Evolutionary conservation across 1,284 basidiomycete genomes (phyloP).

Genomic region (Fomitiporia mediterranea): DNA sequence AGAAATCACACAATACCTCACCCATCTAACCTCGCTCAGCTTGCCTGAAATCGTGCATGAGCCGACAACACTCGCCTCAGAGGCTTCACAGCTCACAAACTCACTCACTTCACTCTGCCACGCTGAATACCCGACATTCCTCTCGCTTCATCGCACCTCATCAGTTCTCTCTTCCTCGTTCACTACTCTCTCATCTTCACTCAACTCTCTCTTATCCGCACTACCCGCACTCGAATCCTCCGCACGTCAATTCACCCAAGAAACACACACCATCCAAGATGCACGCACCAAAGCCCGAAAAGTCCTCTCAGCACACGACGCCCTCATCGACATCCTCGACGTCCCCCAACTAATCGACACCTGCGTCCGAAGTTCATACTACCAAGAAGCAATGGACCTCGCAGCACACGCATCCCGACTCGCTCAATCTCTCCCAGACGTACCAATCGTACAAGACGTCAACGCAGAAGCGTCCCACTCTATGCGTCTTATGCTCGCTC

Average conservation of each 20-base stretch:
- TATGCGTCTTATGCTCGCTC: slow-evolving; percentile 67
- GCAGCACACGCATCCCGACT: slow-evolving; percentile 58
- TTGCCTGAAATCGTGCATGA: slow-evolving; percentile 64
- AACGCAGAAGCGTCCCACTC: slow-evolving; percentile 73
- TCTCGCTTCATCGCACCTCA: slow-evolving; percentile 73
- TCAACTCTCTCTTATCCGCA: slow-evolving; percentile 61
- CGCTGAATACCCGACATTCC: slow-evolving; percentile 83
- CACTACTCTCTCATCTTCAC: slow-evolving; percentile 58
- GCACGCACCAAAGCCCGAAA: slow-evolving; percentile 71
- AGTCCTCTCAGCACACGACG: slow-evolving; percentile 87
- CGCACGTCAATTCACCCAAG: slow-evolving; percentile 58
- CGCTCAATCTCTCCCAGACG: slow-evolving; percentile 36
- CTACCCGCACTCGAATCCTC: slow-evolving; percentile 71
- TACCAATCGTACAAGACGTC: slow-evolving; percentile 48
- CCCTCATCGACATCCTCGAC: slow-evolving; percentile 86
- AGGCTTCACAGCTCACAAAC: slow-evolving; percentile 78
- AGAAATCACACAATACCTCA: slow-evolving; percentile 44
- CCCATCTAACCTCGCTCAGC: slow-evolving; percentile 59
- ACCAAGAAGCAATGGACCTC: slow-evolving; percentile 85
- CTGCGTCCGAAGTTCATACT: slow-evolving; percentile 87
- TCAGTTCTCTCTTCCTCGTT: slow-evolving; percentile 65
- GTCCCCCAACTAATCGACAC: slow-evolving; percentile 87
- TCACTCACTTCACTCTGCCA: slow-evolving; percentile 86
- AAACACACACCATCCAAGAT: slow-evolving; percentile 52
- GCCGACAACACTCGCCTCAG: slow-evolving; percentile 70